phyloP scores from a whole-genome alignment of 441 rosid species.

The Corymbia calophylla region DNA sequence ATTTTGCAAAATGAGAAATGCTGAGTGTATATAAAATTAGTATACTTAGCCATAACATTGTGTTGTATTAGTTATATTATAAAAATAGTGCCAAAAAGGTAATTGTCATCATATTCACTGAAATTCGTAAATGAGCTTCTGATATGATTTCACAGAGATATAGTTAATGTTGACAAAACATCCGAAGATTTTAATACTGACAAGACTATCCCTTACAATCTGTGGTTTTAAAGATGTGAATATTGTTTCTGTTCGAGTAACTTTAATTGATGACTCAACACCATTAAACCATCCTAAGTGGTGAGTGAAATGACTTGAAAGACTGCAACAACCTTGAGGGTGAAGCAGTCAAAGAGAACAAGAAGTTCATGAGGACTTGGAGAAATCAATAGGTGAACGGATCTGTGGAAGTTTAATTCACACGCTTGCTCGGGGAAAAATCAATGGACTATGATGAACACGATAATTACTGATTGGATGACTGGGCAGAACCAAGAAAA shows the following conservation, averaged over 20 bases:
- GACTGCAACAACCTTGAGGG: neutral
- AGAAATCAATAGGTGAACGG: neutral
- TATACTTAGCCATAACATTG: neutral
- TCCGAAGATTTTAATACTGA: neutral
- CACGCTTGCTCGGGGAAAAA: neutral
- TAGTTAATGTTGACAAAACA: neutral
- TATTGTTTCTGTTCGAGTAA: neutral
- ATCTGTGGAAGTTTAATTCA: neutral
- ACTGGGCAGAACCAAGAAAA: neutral
- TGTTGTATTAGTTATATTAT: fast-evolving
- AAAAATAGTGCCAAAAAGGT: neutral
- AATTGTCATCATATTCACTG: neutral
- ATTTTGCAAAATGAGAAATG: neutral
- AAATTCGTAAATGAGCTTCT: neutral
- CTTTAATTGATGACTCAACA: neutral
- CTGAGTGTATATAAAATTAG: neutral
- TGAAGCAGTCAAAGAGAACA: neutral
- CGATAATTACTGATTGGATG: neutral
- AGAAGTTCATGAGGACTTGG: neutral
- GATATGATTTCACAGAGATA: neutral
- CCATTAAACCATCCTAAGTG: neutral
- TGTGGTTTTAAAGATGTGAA: neutral
- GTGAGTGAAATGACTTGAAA: neutral
- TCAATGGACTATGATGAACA: neutral
- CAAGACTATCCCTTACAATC: neutral